Base-by-base conservation (phyloP, 108 stramenopile genomes). In the Bacterosira constricta region DNA sequence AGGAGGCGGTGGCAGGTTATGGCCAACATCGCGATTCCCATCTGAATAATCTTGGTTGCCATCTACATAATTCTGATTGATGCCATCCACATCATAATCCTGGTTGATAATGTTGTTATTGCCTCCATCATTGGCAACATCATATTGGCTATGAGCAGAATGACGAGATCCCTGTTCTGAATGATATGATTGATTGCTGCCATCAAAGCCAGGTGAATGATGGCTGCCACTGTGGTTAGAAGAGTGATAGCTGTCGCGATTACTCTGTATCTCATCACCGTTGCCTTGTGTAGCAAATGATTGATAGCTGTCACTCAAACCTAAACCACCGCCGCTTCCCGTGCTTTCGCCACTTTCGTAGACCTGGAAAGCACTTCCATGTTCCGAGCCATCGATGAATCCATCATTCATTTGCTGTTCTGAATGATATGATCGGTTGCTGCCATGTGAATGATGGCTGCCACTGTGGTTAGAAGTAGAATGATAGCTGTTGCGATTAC, bases 301-400 rank as follows among this genome's bases (percentile, higher is more conserved):
- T n/a, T n/a, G n/a, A n/a, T n/a, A n/a, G n/a, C n/a, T n/a, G n/a
- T n/a, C n/a, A n/a, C n/a, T n/a, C n/a, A n/a, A n/a, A n/a, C n/a
- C n/a, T n/a, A n/a, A n/a, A n/a, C n/a, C n/a, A n/a, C n/a, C 53
- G 15, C 29, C 29, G 10, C 25, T 11, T 26, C 29, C 15, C 27
- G 8, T 23, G 29, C n/a, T 32, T 54, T 54, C 53, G n/a, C n/a
- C n/a, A n/a, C 31, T 54, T 54, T 54, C 53, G 31, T 30, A 54
- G 29, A 34, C 15, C 7, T 54, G 10, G 29, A 54, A 54, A 13
- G n/a, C n/a, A n/a, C n/a, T n/a, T n/a, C n/a, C n/a, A n/a, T n/a
- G n/a, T n/a, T n/a, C n/a, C n/a, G n/a, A n/a, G n/a, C n/a, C n/a
- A n/a, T n/a, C n/a, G n/a, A n/a, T n/a, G n/a, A n/a, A n/a, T n/a